These are phyloP conservation scores for Cercophora newfieldiana DNA, from an alignment of 495 filamentous ascomycete species.

Conservation along the genomic window DNA sequence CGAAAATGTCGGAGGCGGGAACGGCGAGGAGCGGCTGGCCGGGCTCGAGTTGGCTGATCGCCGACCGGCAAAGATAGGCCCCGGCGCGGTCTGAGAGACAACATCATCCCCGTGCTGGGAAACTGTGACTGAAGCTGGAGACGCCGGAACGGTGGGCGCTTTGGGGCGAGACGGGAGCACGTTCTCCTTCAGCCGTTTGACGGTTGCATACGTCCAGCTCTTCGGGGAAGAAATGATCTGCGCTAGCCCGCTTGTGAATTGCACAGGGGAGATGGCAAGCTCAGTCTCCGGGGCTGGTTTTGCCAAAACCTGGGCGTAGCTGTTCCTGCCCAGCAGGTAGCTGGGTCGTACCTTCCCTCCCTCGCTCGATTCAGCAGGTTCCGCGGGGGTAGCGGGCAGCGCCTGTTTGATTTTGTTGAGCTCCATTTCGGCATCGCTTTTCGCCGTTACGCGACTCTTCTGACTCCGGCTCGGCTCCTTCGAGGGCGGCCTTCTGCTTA, in stretches of 20 bases:
- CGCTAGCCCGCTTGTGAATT: constrained; percentile 32
- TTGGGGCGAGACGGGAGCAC: constrained; percentile 11
- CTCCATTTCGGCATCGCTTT: constrained; percentile 41
- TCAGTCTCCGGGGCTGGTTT: constrained; percentile 27
- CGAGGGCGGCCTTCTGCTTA: constrained; percentile 8
- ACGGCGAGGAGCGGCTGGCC: constrained; percentile 23
- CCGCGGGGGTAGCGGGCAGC: constrained; percentile 15
- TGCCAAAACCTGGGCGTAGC: constrained; percentile 35
- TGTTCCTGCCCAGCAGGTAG: constrained; percentile 32
- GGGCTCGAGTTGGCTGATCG: constrained; percentile 35
- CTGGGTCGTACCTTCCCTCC: constrained; percentile 26
- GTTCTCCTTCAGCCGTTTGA: constrained; percentile 39
- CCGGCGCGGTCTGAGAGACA: constrained; percentile 4
- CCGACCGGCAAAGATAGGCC: constrained; percentile 30
- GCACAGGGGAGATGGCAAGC: constrained; percentile 28
- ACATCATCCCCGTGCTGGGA: constrained; percentile 8
- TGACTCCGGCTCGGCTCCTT: constrained; percentile 26
- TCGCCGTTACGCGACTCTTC: constrained; percentile 30
- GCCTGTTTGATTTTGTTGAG: constrained; percentile 41
- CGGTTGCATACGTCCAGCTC: constrained; percentile 30
- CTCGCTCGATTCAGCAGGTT: constrained; percentile 12
- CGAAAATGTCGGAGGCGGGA: constrained; percentile 33
- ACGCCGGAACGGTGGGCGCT: constrained; percentile 15
- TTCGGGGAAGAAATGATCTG: constrained; percentile 31
- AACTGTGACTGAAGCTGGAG: neutral